A percentile compares a stretch with the other conserved stretches of the same genome.
Evolutionary conservation across 352 stramenopile species (phyloP).

Genomic region (Salisapilia sapeloensis): DNA sequence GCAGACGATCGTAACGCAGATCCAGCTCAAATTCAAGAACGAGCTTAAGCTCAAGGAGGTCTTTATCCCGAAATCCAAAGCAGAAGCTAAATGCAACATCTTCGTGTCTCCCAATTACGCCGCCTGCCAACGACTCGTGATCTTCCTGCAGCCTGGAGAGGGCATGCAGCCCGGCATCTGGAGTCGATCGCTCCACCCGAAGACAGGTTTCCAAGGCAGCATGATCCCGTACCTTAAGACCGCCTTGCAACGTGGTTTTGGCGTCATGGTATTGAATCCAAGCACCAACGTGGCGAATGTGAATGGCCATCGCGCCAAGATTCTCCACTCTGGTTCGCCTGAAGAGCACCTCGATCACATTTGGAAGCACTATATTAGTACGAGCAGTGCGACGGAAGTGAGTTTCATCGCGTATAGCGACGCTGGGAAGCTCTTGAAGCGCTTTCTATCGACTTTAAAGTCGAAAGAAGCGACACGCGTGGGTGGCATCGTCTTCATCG

Average conservation of each 20-base stretch:
- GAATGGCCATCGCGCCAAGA: conserved; percentile 67
- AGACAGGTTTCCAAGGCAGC: conserved; percentile 69
- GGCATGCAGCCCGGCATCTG: conserved; percentile 56
- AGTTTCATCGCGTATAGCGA: conserved; percentile 69
- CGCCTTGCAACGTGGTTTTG: conserved; percentile 67
- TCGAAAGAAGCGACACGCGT: conserved; percentile 43
- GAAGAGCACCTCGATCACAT: conserved; percentile 71
- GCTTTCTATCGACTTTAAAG: conserved; percentile 35
- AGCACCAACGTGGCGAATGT: conserved; percentile 68
- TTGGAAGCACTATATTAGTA: conserved; percentile 77
- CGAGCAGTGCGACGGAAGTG: conserved; percentile 67
- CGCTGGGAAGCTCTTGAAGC: conserved; percentile 52
- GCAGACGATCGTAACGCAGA: conserved; percentile 67
- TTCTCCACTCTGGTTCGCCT: conserved; percentile 55
- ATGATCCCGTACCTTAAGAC: conserved; percentile 83
- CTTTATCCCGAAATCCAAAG: conserved; percentile 79
- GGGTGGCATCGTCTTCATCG: conserved; percentile 73
- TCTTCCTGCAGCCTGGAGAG: conserved; percentile 62
- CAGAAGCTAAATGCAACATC: conserved; percentile 73
- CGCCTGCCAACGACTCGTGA: conserved; percentile 54
- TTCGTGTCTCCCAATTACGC: conserved; percentile 75
- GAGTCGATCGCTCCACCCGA: conserved; percentile 50
- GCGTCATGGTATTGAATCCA: conserved; percentile 67
- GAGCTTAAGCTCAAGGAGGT: conserved; percentile 71
- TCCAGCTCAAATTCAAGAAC: conserved; percentile 75